phyloP scores from a whole-genome alignment of 495 filamentous ascomycete species.

The Corynascus novoguineensis region DNA sequence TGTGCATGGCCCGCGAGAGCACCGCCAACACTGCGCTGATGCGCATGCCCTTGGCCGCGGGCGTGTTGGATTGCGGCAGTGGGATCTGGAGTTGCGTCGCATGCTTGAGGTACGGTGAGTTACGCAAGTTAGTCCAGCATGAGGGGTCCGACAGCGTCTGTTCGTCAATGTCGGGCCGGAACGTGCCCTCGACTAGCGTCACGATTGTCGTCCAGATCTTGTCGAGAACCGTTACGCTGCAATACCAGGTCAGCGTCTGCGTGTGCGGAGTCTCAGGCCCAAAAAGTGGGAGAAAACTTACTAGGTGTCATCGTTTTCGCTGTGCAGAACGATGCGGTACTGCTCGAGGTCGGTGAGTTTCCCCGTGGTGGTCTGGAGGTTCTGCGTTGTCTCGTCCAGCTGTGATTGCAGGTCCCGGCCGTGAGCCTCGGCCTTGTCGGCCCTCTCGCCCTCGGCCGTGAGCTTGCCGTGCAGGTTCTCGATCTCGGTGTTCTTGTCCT shows the following conservation, averaged over 20 bases:
- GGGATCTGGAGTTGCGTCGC: conserved; percentile 32
- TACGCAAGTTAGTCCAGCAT: conserved; percentile 37
- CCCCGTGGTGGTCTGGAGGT: conserved; percentile 18
- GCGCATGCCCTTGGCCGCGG: conserved; percentile 37
- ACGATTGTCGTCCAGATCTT: conserved; percentile 38
- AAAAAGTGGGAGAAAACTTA: conserved; percentile 10
- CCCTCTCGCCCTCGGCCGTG: conserved; percentile 22
- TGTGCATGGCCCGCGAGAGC: conserved; percentile 33
- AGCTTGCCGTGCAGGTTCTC: conserved; percentile 28
- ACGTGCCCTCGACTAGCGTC: conserved; percentile 31
- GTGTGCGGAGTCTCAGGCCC: background rate
- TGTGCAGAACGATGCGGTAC: conserved; percentile 26
- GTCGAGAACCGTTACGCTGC: conserved; percentile 32
- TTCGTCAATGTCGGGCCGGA: conserved; percentile 34
- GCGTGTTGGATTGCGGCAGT: conserved; percentile 32
- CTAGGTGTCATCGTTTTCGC: conserved; percentile 31
- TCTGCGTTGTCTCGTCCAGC: conserved; percentile 26
- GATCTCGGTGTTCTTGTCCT: conserved; percentile 28
- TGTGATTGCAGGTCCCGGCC: conserved; percentile 26
- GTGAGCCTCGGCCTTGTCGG: conserved; percentile 26
- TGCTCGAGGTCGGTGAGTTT: conserved; percentile 28
- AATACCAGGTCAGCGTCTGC: background rate
- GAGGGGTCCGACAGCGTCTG: conserved; percentile 30
- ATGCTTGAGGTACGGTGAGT: conserved; percentile 35
- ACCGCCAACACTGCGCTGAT: conserved; percentile 34